Evolutionary conservation across 177 flowering plant genomes (phyloP).

Genomic region (Vitis hybrid): DNA sequence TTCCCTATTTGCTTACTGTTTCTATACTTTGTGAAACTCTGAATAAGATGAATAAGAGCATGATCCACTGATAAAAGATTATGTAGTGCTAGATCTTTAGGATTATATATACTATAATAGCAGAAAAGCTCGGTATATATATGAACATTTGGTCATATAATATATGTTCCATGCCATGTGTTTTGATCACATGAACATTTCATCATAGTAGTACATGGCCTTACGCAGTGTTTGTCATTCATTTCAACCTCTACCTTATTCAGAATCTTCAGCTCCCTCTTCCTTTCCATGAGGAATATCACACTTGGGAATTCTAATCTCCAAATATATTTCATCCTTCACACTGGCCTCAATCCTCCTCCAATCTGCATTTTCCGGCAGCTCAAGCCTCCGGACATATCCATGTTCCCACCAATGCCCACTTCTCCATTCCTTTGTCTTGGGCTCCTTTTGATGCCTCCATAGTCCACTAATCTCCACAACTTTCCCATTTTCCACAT

Average conservation of each 20-base stretch:
- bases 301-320: constrained; percentile 65
- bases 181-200: neutral
- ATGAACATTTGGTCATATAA: too few species aligned
- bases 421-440: constrained; percentile 66
- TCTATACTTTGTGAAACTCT: too few species aligned
- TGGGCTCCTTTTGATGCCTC: constrained; percentile 46
- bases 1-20: too few species aligned
- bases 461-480: constrained; percentile 74
- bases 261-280: constrained; percentile 18
- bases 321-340: constrained; percentile 42
- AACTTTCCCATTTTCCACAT: constrained; percentile 59
- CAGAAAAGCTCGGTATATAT: too few species aligned
- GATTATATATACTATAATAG: too few species aligned
- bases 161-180: neutral
- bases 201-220: neutral
- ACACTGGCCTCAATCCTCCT: constrained; percentile 47
- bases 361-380: constrained; percentile 76
- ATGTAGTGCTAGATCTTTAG: too few species aligned
- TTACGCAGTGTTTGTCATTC: neutral
- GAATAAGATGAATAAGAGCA: too few species aligned
- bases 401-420: constrained; percentile 89
- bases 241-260: neutral
- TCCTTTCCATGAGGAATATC: constrained; percentile 22
- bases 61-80: too few species aligned
- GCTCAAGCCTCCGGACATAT: constrained; percentile 70